These are phyloP conservation scores for Macrophomina phaseolina DNA, from an alignment of 2,329 filamentous ascomycete genomes.

Conservation along the genomic window DNA sequence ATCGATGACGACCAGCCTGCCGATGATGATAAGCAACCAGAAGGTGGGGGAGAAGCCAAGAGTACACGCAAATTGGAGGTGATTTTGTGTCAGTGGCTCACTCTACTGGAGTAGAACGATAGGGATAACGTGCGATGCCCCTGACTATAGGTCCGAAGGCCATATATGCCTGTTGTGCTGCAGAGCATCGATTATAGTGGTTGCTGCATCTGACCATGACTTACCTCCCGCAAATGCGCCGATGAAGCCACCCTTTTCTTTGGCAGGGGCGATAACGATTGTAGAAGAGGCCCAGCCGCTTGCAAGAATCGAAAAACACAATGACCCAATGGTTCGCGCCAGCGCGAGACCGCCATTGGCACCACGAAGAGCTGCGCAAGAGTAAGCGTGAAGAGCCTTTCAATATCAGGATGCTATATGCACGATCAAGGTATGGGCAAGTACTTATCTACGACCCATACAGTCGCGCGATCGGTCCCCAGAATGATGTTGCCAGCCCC, in stretches of 20 bases:
- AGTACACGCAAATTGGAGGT: slow-evolving; percentile 45
- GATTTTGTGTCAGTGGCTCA: too few relatives aligned
- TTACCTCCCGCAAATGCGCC: slow-evolving; percentile 14
- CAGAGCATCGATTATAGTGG: too few relatives aligned
- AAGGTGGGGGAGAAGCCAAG: slow-evolving; percentile 60
- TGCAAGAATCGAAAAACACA: slow-evolving; percentile 36
- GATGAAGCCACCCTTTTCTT: slow-evolving; percentile 20
- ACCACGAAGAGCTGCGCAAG: slow-evolving; percentile 1
- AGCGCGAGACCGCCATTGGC: slow-evolving; percentile 19
- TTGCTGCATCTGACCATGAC: neutral
- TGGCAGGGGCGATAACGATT: slow-evolving; percentile 38
- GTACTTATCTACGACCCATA: slow-evolving; percentile 14
- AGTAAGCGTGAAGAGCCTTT: neutral
- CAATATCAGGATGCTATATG: neutral
- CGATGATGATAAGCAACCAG: slow-evolving; percentile 59
- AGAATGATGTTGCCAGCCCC: slow-evolving; percentile 50
- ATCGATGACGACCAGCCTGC: slow-evolving; percentile 50
- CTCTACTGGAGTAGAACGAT: too few relatives aligned
- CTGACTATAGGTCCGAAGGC: slow-evolving; percentile 59
- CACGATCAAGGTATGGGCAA: slow-evolving; percentile 10
- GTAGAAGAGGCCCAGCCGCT: slow-evolving; percentile 52
- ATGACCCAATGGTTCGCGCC: slow-evolving; percentile 14
- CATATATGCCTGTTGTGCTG: slow-evolving; percentile 14
- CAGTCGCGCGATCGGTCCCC: slow-evolving; percentile 31
- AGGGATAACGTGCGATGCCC: slow-evolving; percentile 38